Percentiles rank a stretch among this genome's conserved stretches.
Conservation (phyloP, 2,329 filamentous ascomycete species). For the Xylaria sp. region DNA sequence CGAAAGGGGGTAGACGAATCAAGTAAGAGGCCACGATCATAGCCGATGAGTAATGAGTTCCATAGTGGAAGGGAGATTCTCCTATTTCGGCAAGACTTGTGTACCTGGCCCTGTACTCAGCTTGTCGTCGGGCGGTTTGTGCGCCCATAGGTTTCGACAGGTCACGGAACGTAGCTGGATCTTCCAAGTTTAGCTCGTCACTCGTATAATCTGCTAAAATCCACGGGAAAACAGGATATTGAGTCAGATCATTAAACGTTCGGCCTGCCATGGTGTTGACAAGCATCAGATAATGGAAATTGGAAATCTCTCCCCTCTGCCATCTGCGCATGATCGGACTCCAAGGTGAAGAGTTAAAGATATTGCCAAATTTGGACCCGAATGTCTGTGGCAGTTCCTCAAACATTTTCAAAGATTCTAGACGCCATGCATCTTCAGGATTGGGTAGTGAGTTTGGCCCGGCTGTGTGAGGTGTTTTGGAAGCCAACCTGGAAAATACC, state of each 20-base stretch:
- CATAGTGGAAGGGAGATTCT: conserved; percentile 94
- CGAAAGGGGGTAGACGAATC: conserved; percentile 93
- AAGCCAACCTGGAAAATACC: conserved; percentile 78
- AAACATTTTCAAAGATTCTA: conserved; percentile 80
- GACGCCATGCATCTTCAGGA: conserved; percentile 89
- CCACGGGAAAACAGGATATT: conserved; percentile 99
- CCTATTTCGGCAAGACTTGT: conserved; percentile 90
- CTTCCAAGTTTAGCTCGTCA: conserved; percentile 85
- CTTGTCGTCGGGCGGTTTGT: conserved; percentile 79
- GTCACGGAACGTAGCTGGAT: conserved; percentile 88
- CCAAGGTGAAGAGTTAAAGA: conserved; percentile 85
- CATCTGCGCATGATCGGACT: conserved; percentile 89
- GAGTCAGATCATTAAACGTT: conserved; percentile 97
- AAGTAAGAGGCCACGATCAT: conserved; percentile 99
- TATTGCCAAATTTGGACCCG: conserved; percentile 88
- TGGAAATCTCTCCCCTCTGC: conserved; percentile 94
- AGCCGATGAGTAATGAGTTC: conserved; percentile 97
- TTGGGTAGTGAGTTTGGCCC: conserved; percentile 75
- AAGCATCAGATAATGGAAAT: conserved; percentile 98
- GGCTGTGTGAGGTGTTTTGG: conserved; percentile 82
- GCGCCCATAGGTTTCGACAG: conserved; percentile 96
- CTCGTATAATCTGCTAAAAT: conserved; percentile 95
- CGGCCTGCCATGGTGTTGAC: conserved; percentile 97
- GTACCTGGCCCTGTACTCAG: conserved; percentile 85
- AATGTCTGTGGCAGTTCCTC: conserved; percentile 72